phyloP scores from a whole-genome alignment of 179 eudicot species.

The Drosera spatulata region DNA sequence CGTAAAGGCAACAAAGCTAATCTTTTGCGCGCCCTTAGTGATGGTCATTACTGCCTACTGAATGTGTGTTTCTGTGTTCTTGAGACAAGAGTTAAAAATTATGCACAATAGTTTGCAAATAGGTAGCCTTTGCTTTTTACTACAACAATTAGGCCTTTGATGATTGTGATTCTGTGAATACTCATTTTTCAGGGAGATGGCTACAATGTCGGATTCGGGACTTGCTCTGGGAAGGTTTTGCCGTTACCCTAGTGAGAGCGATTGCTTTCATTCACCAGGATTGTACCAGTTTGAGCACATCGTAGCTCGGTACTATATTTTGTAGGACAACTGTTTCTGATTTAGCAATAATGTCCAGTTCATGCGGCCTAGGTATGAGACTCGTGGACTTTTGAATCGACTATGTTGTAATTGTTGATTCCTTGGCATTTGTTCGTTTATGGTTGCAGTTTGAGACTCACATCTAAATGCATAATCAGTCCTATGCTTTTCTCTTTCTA shows the following conservation, averaged over 20 bases:
- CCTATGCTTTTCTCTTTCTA: no score
- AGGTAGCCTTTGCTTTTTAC: background rate
- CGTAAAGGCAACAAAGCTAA: background rate
- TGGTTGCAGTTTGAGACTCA: no score
- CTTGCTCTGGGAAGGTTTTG: conserved; percentile 70
- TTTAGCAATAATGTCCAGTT: no score
- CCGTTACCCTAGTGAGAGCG: conserved; percentile 42
- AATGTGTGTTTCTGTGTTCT: background rate
- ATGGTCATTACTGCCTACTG: no score
- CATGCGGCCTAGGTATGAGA: no score
- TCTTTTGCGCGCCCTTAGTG: background rate
- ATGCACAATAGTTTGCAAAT: background rate
- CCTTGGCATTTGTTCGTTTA: no score
- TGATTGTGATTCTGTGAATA: background rate
- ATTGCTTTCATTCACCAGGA: background rate
- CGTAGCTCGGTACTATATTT: no score
- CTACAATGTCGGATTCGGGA: conserved; percentile 76
- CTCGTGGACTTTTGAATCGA: no score
- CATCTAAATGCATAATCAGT: no score
- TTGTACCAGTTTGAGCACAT: no score
- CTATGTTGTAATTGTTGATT: no score
- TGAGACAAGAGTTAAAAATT: background rate
- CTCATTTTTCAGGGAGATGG: conserved; percentile 65
- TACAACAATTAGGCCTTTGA: background rate
- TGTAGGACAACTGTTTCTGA: no score